These are phyloP conservation scores for Periconia digitata DNA, from an alignment of 2,329 filamentous ascomycete species.

Conservation along the genomic window DNA sequence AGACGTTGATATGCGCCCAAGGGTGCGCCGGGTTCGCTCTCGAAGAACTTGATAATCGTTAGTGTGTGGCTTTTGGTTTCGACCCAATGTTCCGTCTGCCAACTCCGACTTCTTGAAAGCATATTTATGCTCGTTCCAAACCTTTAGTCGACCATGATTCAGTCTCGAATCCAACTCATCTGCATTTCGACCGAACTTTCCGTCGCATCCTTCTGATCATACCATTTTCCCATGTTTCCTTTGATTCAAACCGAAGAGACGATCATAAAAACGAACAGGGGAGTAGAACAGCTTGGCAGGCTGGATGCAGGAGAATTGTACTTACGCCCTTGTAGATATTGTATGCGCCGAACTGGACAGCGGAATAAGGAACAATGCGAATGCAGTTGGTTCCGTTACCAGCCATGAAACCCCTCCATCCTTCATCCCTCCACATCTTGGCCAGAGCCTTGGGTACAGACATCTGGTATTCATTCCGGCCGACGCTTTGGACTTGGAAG, in stretches of 20 bases:
- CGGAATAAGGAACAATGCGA: conserved; percentile 95
- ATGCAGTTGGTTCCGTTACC: conserved; percentile 99
- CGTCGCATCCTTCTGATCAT: too few species aligned
- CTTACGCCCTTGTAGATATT: conserved; percentile 92
- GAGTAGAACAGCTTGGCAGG: not conserved
- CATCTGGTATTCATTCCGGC: conserved; percentile 89
- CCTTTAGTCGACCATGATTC: not conserved
- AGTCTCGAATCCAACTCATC: too few species aligned
- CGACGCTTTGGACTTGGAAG: conserved; percentile 92
- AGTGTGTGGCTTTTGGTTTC: conserved; percentile 7
- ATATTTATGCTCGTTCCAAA: not conserved
- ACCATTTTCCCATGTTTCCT: not conserved
- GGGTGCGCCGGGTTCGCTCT: conserved; percentile 71
- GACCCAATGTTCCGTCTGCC: not conserved
- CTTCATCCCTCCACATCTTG: conserved; percentile 98
- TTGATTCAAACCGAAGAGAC: not conserved
- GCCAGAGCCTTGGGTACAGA: conserved; percentile 83
- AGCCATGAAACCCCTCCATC: conserved; percentile 95
- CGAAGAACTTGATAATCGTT: conserved; percentile 65
- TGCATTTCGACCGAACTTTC: too few species aligned
- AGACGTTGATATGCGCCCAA: conserved; percentile 75
- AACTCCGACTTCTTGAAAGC: not conserved
- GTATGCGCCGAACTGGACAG: conserved; percentile 97
- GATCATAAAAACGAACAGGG: not conserved
- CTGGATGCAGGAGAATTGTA: conserved; percentile 13